phyloP scores from a whole-genome alignment of 2,329 filamentous ascomycete species.

The Penicillium sp. region DNA sequence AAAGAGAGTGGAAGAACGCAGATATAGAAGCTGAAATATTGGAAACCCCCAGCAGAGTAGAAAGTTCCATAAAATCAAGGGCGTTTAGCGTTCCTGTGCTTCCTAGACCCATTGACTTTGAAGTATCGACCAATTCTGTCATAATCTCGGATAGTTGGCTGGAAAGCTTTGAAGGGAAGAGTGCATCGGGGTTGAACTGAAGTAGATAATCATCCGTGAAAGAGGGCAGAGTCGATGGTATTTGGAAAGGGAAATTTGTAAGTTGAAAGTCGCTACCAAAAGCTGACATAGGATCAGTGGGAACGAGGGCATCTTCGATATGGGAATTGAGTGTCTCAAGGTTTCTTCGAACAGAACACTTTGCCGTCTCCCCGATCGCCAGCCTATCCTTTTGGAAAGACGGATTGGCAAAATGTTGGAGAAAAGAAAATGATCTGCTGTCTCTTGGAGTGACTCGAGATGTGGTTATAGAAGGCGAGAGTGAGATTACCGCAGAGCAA shows the following conservation, averaged over 20 bases:
- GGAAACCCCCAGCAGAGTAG: conserved; percentile 24
- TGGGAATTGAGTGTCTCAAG: conserved; percentile 29
- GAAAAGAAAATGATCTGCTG: conserved; percentile 28
- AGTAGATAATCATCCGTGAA: conserved; percentile 20
- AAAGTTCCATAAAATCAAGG: conserved; percentile 22
- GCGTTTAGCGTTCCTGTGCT: background rate
- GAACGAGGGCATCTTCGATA: conserved; percentile 29
- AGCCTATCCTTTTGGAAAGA: conserved; percentile 28
- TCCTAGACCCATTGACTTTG: conserved; percentile 26
- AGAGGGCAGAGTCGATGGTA: background rate
- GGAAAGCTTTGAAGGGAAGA: conserved; percentile 25
- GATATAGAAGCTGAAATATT: conserved; percentile 32
- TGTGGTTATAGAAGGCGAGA: conserved; percentile 5
- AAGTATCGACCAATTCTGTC: conserved; percentile 31
- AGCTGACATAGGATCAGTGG: conserved; percentile 18
- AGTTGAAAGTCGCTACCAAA: conserved; percentile 16
- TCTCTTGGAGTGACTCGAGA: background rate
- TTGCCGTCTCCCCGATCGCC: conserved; percentile 34
- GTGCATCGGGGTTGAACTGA: conserved; percentile 17
- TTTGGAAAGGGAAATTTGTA: conserved; percentile 14
- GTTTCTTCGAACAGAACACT: conserved; percentile 28
- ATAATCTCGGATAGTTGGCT: conserved; percentile 28
- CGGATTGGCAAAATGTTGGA: conserved; percentile 32
- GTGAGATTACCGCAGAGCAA: conserved; percentile 1
- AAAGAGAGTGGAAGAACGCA: conserved; percentile 33